phyloP scores from a whole-genome alignment of 257 asterid genomes.

The Cruciata laevipes region DNA sequence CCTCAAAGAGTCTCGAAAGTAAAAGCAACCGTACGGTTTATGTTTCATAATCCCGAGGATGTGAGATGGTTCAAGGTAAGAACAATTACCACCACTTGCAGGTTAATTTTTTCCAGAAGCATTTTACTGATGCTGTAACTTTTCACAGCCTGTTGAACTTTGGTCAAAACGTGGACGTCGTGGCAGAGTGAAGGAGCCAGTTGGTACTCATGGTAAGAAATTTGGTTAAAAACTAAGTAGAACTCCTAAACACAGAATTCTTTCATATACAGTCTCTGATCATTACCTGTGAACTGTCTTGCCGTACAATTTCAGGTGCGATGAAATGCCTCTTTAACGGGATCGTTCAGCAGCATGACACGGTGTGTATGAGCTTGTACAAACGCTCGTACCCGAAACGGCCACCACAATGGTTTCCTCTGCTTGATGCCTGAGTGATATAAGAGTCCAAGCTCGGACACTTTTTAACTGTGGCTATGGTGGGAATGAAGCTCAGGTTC shows the following conservation, averaged over 20 bases:
- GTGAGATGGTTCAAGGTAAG: slow-evolving; percentile 98
- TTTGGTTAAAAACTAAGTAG: neutral
- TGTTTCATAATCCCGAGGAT: slow-evolving; percentile 97
- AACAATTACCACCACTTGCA: neutral
- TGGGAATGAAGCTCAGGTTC: slow-evolving; percentile 79
- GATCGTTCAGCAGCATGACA: slow-evolving; percentile 84
- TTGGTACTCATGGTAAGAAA: slow-evolving; percentile 89
- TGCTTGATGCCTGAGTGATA: slow-evolving; percentile 32
- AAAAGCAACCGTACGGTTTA: slow-evolving; percentile 83
- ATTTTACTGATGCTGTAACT: slow-evolving; percentile 8
- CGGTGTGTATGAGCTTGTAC: slow-evolving; percentile 82
- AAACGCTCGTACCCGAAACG: slow-evolving; percentile 88
- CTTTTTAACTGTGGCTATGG: slow-evolving; percentile 2
- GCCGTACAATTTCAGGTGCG: slow-evolving; percentile 46
- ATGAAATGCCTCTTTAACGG: slow-evolving; percentile 85
- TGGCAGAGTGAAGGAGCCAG: slow-evolving; percentile 94
- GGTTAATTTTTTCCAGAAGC: neutral
- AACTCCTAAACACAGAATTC: neutral
- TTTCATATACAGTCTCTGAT: neutral
- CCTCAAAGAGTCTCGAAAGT: slow-evolving; percentile 94
- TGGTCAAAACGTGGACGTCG: slow-evolving; percentile 92
- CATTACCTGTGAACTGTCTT: too few species aligned
- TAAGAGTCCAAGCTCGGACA: neutral
- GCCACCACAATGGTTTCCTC: slow-evolving; percentile 81
- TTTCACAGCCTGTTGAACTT: slow-evolving; percentile 84